These are phyloP conservation scores for Tolypocladium capitatum DNA, from an alignment of 2,329 filamentous ascomycete genomes.

Conservation along the genomic window DNA sequence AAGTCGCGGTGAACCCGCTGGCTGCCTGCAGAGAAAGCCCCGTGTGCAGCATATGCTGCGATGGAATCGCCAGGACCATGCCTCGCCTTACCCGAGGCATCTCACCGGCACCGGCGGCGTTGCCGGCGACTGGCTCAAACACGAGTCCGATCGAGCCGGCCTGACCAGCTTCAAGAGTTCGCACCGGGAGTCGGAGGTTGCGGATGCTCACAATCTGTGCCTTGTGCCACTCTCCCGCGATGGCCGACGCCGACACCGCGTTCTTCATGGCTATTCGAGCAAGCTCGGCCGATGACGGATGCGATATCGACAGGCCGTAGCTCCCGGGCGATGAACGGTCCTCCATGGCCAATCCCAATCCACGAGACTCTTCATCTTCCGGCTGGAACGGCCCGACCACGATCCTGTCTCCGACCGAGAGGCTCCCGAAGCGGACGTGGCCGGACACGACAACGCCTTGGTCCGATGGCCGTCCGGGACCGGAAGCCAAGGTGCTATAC, in stretches of 20 bases:
- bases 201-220: slow-evolving; percentile 77
- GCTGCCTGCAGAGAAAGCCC: slow-evolving; percentile 48
- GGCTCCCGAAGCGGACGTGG: slow-evolving; percentile 62
- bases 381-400: slow-evolving; percentile 65
- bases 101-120: slow-evolving; percentile 4
- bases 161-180: slow-evolving; percentile 62
- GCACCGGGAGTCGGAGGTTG: slow-evolving; percentile 74
- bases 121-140: slow-evolving; percentile 26
- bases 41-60: slow-evolving; percentile 42
- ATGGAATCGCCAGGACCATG: slow-evolving; percentile 62
- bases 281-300: slow-evolving; percentile 40
- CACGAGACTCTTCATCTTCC: slow-evolving; percentile 33
- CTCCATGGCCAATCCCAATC: slow-evolving; percentile 21
- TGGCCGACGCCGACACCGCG: slow-evolving; percentile 35
- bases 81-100: slow-evolving; percentile 53
- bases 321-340: slow-evolving; percentile 33
- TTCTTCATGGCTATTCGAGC: slow-evolving; percentile 39
- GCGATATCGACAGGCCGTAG: slow-evolving; percentile 37
- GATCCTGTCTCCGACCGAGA: slow-evolving; percentile 67
- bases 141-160: slow-evolving; percentile 79
- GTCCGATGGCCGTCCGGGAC: slow-evolving; percentile 15
- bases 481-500: slow-evolving; percentile 21
- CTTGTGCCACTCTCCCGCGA: slow-evolving; percentile 60
- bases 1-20: slow-evolving; percentile 58
- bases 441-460: slow-evolving; percentile 70